Percentiles rank a stretch among this genome's conserved stretches.
phyloP scores from a whole-genome alignment of 257 asterid species.

The Nicotiana sylvestris region DNA sequence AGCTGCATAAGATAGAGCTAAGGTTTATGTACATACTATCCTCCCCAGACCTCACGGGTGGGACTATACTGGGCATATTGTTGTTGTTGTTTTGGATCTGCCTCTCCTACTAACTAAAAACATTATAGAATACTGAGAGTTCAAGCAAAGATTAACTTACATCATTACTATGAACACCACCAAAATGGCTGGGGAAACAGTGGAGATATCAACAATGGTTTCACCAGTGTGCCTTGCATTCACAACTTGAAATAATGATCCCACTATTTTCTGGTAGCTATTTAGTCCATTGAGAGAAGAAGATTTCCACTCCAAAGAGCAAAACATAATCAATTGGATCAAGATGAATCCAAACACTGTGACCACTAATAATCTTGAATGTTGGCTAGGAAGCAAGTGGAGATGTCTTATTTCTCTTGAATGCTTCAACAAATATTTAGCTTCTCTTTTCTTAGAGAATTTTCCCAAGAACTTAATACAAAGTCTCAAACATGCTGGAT shows the following conservation, averaged over 20 bases:
- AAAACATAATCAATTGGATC: constrained; percentile 36
- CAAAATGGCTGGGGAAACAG: constrained; percentile 54
- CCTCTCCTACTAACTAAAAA: too few relatives aligned
- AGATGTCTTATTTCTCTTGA: constrained; percentile 26
- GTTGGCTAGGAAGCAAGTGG: constrained; percentile 48
- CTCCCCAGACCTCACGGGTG: too few relatives aligned
- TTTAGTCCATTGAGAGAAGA: constrained; percentile 33
- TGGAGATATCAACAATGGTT: constrained; percentile 53
- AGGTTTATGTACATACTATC: too few relatives aligned
- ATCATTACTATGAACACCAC: constrained; percentile 56
- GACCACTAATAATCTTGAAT: constrained; percentile 22
- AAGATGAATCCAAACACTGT: constrained; percentile 44
- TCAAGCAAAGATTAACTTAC: constrained; percentile 32
- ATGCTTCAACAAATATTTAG: constrained; percentile 39
- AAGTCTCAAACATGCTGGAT: constrained; percentile 45
- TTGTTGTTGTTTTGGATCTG: too few relatives aligned
- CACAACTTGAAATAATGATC: constrained; percentile 34
- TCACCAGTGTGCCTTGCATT: constrained; percentile 77
- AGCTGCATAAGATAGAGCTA: too few relatives aligned
- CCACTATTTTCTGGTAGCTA: constrained; percentile 45
- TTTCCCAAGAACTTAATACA: constrained; percentile 43
- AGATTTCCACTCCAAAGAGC: constrained; percentile 57
- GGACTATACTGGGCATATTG: too few relatives aligned
- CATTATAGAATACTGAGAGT: too few relatives aligned
- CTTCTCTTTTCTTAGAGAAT: constrained; percentile 27